Base-by-base conservation (phyloP, 176 grass and related monocot genomes). In the Eragrostis curvula region DNA sequence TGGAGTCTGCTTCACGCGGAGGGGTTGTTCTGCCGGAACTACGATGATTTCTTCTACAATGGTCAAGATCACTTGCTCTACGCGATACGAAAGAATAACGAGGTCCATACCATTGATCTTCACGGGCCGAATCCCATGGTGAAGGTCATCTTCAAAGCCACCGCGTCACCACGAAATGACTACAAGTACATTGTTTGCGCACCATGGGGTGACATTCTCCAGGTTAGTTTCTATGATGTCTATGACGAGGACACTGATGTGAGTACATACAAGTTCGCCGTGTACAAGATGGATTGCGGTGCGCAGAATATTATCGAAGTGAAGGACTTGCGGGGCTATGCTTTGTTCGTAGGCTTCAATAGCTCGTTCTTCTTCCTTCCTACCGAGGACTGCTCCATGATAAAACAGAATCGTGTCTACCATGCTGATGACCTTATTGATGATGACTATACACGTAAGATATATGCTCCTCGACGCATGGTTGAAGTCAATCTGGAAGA, bases 91-190 rank as follows among this genome's bases (percentile, higher is more conserved):
- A 10, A 0, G 5, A 28, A 3, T 1, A 12, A 40, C 9, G n/a
- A 76, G 21, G 55, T 76, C 3, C 53, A 76, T 11, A 28, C 74
- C 12, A 61, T 76, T 60, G n/a, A 76, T 18, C 74, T 76, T 9
- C 17, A 42, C 17, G 74, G n/a, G 16, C 55, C 55, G 13, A 44
- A 8, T 27, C 53, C 36, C 13, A 20, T 60, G n/a, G 39, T 76
- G n/a, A 76, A 61, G 12, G n/a, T 43, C 14, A 10, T 76, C n/a
- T 28, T 76, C 3, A 15, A 25, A 56, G 9, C 27, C 5, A 14
- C 21, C 8, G 20, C 13, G 8, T 1, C 28, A 5, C 53, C 5
- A 23, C 1, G 12, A 73, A 30, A 36, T 2, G 32, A 55, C 5
- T 2, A 23, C 9, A 75, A 56, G 51, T 75, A 75, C 27, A 75